phyloP scores from a whole-genome alignment of 306 rosid species.

The Canavalia ensiformis region DNA sequence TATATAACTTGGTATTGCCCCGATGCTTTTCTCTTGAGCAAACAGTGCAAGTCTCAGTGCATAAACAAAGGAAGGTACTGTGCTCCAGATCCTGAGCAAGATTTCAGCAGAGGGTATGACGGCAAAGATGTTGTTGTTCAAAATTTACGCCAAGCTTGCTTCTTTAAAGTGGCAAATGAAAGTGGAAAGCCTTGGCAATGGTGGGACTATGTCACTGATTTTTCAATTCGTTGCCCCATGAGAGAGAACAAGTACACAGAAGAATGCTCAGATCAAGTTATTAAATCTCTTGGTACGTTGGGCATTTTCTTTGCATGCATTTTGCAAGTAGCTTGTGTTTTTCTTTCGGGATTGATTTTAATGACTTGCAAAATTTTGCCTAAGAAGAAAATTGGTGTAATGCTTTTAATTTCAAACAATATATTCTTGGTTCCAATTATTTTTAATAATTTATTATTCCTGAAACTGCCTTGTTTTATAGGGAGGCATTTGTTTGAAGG shows the following conservation, averaged over 20 bases:
- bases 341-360: slow-evolving; percentile 33
- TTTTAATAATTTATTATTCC: neutral
- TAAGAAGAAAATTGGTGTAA: slow-evolving; percentile 6
- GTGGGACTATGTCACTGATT: slow-evolving; percentile 98
- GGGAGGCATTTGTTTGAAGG: neutral
- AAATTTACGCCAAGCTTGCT: slow-evolving; percentile 94
- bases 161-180: slow-evolving; percentile 89
- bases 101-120: slow-evolving; percentile 89
- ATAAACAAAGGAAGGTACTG: slow-evolving; percentile 92
- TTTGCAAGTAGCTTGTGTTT: slow-evolving; percentile 17
- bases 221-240: slow-evolving; percentile 97
- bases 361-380: slow-evolving; percentile 14
- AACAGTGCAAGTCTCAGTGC: slow-evolving; percentile 94
- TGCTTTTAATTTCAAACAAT: slow-evolving; percentile 16
- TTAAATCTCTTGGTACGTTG: slow-evolving; percentile 84
- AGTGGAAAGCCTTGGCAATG: slow-evolving; percentile 97
- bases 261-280: slow-evolving; percentile 89
- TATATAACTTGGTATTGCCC: slow-evolving; percentile 98
- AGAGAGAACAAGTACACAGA: slow-evolving; percentile 69
- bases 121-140: slow-evolving; percentile 96
- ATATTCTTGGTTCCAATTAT: neutral
- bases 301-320: slow-evolving; percentile 33
- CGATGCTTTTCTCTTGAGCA: slow-evolving; percentile 74
- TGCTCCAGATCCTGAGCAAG: slow-evolving; percentile 98
- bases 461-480: neutral